Evolutionary conservation across 23 red algal species (phyloP).

Genomic region (Gracilariopsis chorda): DNA sequence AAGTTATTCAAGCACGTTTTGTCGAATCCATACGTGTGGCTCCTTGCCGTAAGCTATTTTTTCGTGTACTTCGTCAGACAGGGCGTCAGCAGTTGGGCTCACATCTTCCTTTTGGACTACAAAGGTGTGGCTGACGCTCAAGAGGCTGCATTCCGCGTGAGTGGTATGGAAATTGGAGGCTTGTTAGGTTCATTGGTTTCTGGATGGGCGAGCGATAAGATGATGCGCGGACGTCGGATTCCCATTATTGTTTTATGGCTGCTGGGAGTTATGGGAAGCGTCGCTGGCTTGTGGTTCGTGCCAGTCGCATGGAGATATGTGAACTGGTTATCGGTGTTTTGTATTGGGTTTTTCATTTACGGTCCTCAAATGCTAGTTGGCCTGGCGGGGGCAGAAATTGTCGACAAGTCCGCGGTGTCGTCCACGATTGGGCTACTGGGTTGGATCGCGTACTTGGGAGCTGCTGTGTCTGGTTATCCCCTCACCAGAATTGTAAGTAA

Average conservation of each 20-base stretch:
- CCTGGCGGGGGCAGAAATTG: slow-evolving; percentile 94
- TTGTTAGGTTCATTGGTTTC: slow-evolving; percentile 90
- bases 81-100: slow-evolving; percentile 93
- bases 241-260: slow-evolving; percentile 97
- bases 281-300: slow-evolving; percentile 77
- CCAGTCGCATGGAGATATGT: slow-evolving; percentile 85
- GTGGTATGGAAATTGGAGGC: slow-evolving; percentile 98
- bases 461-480: slow-evolving; percentile 92
- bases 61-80: slow-evolving; percentile 99
- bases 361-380: slow-evolving; percentile 99
- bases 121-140: slow-evolving; percentile 94
- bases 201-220: slow-evolving; percentile 91
- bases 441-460: slow-evolving; percentile 98
- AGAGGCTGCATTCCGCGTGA: slow-evolving; percentile 96
- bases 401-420: slow-evolving; percentile 82
- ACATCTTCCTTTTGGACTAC: slow-evolving; percentile 93
- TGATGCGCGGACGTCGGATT: slow-evolving; percentile 97
- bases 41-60: slow-evolving; percentile 95
- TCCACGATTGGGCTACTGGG: slow-evolving; percentile 97
- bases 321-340: slow-evolving; percentile 83
- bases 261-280: slow-evolving; percentile 83
- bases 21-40: slow-evolving; percentile 96
- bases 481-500: slow-evolving; percentile 86
- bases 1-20: slow-evolving; percentile 88
- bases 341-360: slow-evolving; percentile 99